These are phyloP conservation scores for Obba rivulosa DNA, from an alignment of 768 basidiomycete species.

Conservation along the genomic window DNA sequence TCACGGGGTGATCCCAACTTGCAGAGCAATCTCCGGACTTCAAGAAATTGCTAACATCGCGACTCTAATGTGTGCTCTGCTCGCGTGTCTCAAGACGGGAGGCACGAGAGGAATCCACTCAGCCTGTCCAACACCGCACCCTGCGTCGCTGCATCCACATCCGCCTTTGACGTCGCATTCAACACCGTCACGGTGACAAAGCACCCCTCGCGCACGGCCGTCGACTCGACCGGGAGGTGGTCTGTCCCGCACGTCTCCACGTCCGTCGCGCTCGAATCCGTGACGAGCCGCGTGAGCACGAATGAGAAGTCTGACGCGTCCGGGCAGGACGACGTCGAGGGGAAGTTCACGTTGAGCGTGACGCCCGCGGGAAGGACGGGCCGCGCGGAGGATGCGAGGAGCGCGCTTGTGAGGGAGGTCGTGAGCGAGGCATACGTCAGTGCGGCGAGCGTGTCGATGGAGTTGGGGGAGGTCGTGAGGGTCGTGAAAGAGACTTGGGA, in stretches of 20 bases:
- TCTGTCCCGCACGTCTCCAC: constrained; percentile 26
- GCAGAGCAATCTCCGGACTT: too few species aligned
- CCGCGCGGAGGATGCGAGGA: constrained; percentile 17
- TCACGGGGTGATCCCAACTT: too few species aligned
- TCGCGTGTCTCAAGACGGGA: too few species aligned
- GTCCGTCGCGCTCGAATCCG: constrained; percentile 22
- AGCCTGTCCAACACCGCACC: constrained; percentile 20
- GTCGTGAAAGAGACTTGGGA: constrained; percentile 47
- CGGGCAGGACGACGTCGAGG: constrained; percentile 24
- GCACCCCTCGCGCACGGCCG: constrained; percentile 23
- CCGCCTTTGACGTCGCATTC: constrained; percentile 25
- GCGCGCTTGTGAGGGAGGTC: constrained; percentile 26
- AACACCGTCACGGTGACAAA: constrained; percentile 26
- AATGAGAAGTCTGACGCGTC: constrained; percentile 22
- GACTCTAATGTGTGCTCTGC: too few species aligned
- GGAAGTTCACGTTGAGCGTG: constrained; percentile 33
- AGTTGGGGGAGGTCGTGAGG: constrained; percentile 30
- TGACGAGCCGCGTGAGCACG: constrained; percentile 27
- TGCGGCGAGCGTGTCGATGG: constrained; percentile 32
- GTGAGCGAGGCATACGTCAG: constrained; percentile 39
- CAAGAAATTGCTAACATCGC: too few species aligned
- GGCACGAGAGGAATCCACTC: constrained; percentile 2
- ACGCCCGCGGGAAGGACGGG: constrained; percentile 28
- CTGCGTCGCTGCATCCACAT: constrained; percentile 28
- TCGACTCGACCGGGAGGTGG: constrained; percentile 27